Conservation (phyloP, 108 stramenopile genomes). For the Aureococcus anophagefferens region DNA sequence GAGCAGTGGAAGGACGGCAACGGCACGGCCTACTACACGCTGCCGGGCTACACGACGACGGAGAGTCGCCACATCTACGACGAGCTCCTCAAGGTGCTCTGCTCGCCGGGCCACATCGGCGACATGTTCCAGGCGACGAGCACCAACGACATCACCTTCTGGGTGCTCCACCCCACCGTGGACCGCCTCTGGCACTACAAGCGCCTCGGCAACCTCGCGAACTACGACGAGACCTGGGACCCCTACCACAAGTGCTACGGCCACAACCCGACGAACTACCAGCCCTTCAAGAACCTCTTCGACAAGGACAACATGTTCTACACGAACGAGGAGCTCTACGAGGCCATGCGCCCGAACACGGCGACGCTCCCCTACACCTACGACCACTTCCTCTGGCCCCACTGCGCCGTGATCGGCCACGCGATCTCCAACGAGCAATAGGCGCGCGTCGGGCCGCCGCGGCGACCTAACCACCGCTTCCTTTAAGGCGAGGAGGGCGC, state of each 20-base stretch:
- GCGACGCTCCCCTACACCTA: slow-evolving; percentile 19
- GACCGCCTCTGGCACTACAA: slow-evolving; percentile 22
- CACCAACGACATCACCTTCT: slow-evolving; percentile 27
- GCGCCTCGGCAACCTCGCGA: neutral
- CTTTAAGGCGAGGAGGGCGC: too few species aligned
- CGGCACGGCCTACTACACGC: slow-evolving; percentile 5
- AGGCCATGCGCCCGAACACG: slow-evolving; percentile 11
- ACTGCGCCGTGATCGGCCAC: slow-evolving; percentile 16
- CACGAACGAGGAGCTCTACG: slow-evolving; percentile 19
- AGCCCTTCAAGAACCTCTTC: slow-evolving; percentile 17
- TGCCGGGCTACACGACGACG: slow-evolving; percentile 19
- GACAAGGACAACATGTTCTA: slow-evolving; percentile 7
- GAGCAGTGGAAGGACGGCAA: slow-evolving; percentile 12
- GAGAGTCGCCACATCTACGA: slow-evolving; percentile 10
- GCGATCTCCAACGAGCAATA: too few species aligned
- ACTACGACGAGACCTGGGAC: slow-evolving; percentile 19
- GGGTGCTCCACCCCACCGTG: slow-evolving; percentile 30
- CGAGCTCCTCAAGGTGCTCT: slow-evolving; percentile 14
- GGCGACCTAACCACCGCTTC: too few species aligned
- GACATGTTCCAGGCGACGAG: slow-evolving; percentile 29
- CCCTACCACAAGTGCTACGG: slow-evolving; percentile 14
- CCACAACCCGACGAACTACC: slow-evolving; percentile 19
- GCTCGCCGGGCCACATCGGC: slow-evolving; percentile 25
- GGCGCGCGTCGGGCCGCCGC: too few species aligned
- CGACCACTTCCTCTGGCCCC: slow-evolving; percentile 23